A percentile compares a stretch with the other conserved stretches of the same genome.
phyloP scores from a whole-genome alignment of 441 rosid species.

The Populus hybrid region DNA sequence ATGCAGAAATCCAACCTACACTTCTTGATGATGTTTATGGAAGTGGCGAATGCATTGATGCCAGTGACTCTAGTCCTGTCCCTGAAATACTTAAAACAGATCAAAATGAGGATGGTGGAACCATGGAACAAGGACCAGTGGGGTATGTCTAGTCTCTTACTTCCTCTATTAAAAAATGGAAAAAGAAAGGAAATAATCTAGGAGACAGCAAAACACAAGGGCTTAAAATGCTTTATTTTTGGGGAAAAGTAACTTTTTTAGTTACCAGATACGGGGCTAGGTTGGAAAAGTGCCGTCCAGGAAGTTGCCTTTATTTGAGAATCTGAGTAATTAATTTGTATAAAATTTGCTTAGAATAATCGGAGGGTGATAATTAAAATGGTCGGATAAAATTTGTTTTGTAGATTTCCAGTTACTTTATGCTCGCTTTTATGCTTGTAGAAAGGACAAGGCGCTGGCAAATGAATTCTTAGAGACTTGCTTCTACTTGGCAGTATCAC shows the following conservation, averaged over 20 bases:
- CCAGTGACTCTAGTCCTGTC: conserved; percentile 33
- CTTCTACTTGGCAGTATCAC: too few relatives aligned
- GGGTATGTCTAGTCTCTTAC: conserved; percentile 38
- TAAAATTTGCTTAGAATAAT: not conserved
- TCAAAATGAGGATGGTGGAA: conserved; percentile 27
- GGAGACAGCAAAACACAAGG: not conserved
- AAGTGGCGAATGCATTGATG: conserved; percentile 25
- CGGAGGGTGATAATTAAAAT: too few relatives aligned
- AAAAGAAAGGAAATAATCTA: not conserved
- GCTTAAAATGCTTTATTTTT: not conserved
- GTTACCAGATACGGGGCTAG: not conserved
- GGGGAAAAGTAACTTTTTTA: not conserved
- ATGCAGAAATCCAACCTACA: conserved; percentile 36
- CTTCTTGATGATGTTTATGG: conserved; percentile 22
- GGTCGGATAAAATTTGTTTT: not conserved
- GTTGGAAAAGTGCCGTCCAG: not conserved
- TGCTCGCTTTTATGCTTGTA: not conserved
- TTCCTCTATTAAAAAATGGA: conserved; percentile 4
- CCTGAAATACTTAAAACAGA: conserved; percentile 38
- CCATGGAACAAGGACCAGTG: conserved; percentile 29
- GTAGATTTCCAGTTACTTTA: not conserved
- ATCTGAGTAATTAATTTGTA: not conserved
- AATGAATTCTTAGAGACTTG: too few relatives aligned
- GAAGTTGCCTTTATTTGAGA: not conserved
- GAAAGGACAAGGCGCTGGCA: not conserved